A percentile compares a stretch with the other conserved stretches of the same genome.
Evolutionary conservation across 2,329 filamentous ascomycete species (phyloP).

Genomic region (Fusarium virguliforme): DNA sequence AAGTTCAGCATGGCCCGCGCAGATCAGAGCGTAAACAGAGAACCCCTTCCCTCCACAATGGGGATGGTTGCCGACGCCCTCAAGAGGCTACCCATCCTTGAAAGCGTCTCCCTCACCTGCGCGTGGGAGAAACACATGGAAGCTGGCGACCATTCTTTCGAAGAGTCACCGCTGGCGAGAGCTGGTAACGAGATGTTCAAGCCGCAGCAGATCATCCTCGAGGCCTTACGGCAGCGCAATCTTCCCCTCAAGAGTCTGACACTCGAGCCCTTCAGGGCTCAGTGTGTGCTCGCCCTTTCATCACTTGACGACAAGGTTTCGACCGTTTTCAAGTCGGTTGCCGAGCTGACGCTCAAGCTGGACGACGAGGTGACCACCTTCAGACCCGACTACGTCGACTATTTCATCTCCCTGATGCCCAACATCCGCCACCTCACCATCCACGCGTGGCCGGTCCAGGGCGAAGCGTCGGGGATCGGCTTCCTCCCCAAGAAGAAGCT

Average conservation of each 20-base stretch:
- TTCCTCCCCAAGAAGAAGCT: slow-evolving; percentile 41
- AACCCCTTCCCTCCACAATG: slow-evolving; percentile 22
- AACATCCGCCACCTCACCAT: slow-evolving; percentile 41
- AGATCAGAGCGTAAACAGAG: slow-evolving; percentile 19
- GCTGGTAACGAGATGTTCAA: slow-evolving; percentile 29
- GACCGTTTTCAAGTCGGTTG: slow-evolving; percentile 34
- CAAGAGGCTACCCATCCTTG: slow-evolving; percentile 41
- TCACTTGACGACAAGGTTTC: slow-evolving; percentile 17
- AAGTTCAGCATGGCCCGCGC: slow-evolving; percentile 61
- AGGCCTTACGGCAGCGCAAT: slow-evolving; percentile 31
- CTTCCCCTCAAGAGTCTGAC: slow-evolving; percentile 40
- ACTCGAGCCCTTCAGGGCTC: slow-evolving; percentile 40
- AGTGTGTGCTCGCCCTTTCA: slow-evolving; percentile 23
- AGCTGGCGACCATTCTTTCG: slow-evolving; percentile 28
- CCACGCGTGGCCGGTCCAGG: slow-evolving; percentile 4
- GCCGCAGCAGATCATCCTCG: slow-evolving; percentile 44
- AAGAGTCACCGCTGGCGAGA: slow-evolving; percentile 40
- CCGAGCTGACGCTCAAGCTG: slow-evolving; percentile 27
- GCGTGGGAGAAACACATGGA: slow-evolving; percentile 38
- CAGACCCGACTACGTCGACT: slow-evolving; percentile 37
- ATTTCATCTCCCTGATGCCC: slow-evolving; percentile 44
- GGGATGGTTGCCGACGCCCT: slow-evolving; percentile 36
- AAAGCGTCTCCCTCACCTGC: slow-evolving; percentile 45
- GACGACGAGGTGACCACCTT: slow-evolving; percentile 24
- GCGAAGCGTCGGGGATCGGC: slow-evolving; percentile 26